A percentile compares a stretch with the other conserved stretches of the same genome.
phyloP scores from a whole-genome alignment of 306 rosid species.

The Acacia crassicarpa region DNA sequence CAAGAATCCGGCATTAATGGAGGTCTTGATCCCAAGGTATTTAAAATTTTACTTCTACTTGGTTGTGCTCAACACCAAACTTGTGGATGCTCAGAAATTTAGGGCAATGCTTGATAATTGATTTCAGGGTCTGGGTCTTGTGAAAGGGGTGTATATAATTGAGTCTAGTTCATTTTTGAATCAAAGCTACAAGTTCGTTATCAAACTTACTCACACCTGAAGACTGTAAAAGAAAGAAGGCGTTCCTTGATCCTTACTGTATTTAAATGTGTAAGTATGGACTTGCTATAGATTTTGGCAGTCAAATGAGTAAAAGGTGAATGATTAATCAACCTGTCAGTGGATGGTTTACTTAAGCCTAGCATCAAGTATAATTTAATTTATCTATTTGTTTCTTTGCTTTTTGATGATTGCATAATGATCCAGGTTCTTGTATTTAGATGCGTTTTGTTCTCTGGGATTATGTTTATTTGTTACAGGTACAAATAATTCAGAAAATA shows the following conservation, averaged over 20 bases:
- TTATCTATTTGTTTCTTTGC: background rate
- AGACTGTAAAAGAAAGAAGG: background rate
- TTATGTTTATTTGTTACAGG: slow-evolving; percentile 38
- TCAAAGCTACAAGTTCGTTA: background rate
- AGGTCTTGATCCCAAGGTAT: slow-evolving; percentile 82
- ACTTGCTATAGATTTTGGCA: background rate
- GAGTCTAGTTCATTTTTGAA: background rate
- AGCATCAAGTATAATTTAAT: background rate
- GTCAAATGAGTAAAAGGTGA: background rate
- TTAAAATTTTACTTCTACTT: background rate
- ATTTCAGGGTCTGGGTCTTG: background rate
- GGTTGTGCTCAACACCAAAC: background rate
- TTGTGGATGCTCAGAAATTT: background rate
- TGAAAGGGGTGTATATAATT: background rate
- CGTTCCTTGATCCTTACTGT: background rate
- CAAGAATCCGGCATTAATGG: slow-evolving; percentile 76
- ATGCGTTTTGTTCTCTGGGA: background rate
- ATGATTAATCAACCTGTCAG: background rate
- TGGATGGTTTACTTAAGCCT: background rate
- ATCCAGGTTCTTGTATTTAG: background rate
- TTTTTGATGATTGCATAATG: background rate
- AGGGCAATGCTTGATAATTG: background rate
- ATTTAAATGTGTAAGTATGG: background rate
- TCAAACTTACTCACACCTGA: background rate
- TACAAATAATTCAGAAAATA: slow-evolving; percentile 94